Evolutionary conservation across 2,329 filamentous ascomycete species (phyloP), one percentile per base, ranked within the genome.

Genomic region (Alternaria metachromatica): DNA sequence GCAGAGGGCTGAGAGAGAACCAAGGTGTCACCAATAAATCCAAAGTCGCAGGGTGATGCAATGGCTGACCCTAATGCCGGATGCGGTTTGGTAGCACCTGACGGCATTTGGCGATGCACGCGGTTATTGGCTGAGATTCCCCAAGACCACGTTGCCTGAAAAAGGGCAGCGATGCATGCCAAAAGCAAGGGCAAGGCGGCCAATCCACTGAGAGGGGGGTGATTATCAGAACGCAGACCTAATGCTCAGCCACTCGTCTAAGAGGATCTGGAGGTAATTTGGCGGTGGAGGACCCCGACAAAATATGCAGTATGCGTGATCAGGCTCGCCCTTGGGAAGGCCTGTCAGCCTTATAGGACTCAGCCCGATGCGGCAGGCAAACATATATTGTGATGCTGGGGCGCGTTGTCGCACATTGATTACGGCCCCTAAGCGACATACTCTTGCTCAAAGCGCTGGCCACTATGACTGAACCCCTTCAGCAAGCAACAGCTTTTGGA

Each of bases 1-100:
- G 37, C n/a, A 49, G 55, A 15, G 46, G 37, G 55, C 55, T 44
- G 33, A 43, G 20, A 20, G 21, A 44, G 8, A 21, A 44, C n/a
- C 0, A 21, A 55, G 20, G 53, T 44, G 53, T 25, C 53, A 55
- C 49, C 28, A 51, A 37, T 51, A 23, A 51, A 51, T n/a, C 28
- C 21, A 37, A 51, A 5, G 28, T 30, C n/a, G 41, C 21, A 41
- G 4, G n/a, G 49, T 61, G 58, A 64, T 60, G 62, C 46, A 57
- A 56, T 41, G 23, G 62, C 57, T 61, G 51, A 21, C 28, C 45
- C 44, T 37, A 15, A 20, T 43, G 25, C 46, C 45, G 3, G 3
- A 5, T 26, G 21, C 30, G 28, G 11, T 0, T 51, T 33, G 18
- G 25, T 45, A 8, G 18, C 18, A 8, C 2, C 8, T 33, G 28